Conservation (phyloP, 257 asterid genomes). For the Jacaranda copaia region DNA sequence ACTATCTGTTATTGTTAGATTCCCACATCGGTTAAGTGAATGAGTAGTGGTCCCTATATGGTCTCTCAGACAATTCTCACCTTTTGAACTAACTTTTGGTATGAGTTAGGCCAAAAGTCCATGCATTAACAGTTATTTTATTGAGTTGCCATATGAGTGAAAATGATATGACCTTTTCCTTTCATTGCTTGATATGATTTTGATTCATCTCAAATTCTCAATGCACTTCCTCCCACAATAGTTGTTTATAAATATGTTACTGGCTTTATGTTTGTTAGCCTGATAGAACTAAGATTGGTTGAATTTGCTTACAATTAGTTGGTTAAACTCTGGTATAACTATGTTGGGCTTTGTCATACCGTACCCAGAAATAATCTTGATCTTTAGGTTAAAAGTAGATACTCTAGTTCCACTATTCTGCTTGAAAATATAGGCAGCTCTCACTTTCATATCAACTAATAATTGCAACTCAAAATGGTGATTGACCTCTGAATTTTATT, state of each 20-base stretch:
- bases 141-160: not conserved
- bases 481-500: conserved; percentile 18
- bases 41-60: no score
- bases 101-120: no score
- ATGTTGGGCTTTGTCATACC: not conserved
- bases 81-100: no score
- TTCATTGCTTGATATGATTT: not conserved
- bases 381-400: not conserved
- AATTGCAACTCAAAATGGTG: not conserved
- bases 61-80: no score
- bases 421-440: not conserved
- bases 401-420: not conserved
- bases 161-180: not conserved
- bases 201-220: not conserved
- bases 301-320: not conserved
- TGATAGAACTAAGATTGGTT: no score
- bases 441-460: not conserved
- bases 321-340: not conserved
- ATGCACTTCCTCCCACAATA: not conserved
- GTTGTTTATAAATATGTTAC: no score
- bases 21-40: no score
- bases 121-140: no score
- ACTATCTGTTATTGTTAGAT: not conserved
- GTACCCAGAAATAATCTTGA: no score
- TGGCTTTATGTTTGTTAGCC: no score